Conservation (phyloP, 2,329 filamentous ascomycete genomes). For the Epichloe sylvatica region DNA sequence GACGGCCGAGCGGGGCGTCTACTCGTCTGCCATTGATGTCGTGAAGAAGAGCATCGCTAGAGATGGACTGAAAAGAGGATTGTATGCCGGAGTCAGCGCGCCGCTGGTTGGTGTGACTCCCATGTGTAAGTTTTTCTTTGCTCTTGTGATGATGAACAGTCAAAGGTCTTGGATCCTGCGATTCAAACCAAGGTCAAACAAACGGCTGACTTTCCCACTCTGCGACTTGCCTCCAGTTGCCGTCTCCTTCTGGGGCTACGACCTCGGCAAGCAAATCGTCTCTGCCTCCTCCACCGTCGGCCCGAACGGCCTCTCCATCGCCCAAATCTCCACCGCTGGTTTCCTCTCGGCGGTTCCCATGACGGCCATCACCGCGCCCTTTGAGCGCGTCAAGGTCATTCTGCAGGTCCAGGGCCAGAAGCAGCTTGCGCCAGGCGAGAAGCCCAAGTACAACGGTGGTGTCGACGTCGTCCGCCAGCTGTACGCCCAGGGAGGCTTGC, state of each 20-base stretch:
- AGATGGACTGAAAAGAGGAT: conserved; percentile 64
- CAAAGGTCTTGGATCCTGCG: no score
- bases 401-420: conserved; percentile 95
- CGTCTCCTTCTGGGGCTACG: conserved; percentile 75
- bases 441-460: conserved; percentile 79
- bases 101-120: conserved; percentile 91
- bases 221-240: conserved; percentile 35
- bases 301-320: conserved; percentile 64
- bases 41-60: conserved; percentile 76
- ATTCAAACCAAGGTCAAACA: neutral
- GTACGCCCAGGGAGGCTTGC: conserved; percentile 79
- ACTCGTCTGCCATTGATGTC: conserved; percentile 80
- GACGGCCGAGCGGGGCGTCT: conserved; percentile 87
- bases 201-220: neutral
- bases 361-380: conserved; percentile 96
- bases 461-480: conserved; percentile 85
- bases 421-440: conserved; percentile 74
- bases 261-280: conserved; percentile 84
- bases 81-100: conserved; percentile 95
- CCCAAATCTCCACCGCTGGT: conserved; percentile 78
- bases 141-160: neutral
- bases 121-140: conserved; percentile 63
- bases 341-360: conserved; percentile 97
- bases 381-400: conserved; percentile 97
- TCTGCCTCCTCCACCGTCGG: conserved; percentile 49